These are phyloP conservation scores for Xylaria sp. DNA, from an alignment of 2,329 filamentous ascomycete species.

Conservation along the genomic window DNA sequence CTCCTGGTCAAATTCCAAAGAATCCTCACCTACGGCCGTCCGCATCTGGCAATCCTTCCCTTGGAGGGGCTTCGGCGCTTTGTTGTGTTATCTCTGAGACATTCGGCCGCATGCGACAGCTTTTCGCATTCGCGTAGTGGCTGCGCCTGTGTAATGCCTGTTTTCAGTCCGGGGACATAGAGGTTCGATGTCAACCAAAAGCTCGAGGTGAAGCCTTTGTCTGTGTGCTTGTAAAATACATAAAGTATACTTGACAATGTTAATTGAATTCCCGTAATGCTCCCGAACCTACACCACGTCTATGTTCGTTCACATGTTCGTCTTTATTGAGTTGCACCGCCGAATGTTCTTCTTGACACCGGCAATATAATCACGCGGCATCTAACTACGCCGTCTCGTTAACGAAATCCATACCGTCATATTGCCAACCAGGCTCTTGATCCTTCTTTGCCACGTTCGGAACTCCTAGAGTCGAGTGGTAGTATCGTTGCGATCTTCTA, in stretches of 20 bases:
- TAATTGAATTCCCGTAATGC: not conserved
- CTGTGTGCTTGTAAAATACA: conserved; percentile 20
- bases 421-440: not conserved
- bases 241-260: conserved; percentile 4
- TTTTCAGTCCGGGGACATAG: conserved; percentile 16
- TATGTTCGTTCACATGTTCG: conserved; percentile 1
- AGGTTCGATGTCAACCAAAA: conserved; percentile 14
- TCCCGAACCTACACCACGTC: not conserved
- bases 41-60: conserved; percentile 15
- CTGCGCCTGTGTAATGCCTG: conserved; percentile 7
- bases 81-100: conserved; percentile 10
- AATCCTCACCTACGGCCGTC: conserved; percentile 1
- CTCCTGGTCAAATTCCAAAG: conserved; percentile 18
- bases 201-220: conserved; percentile 21
- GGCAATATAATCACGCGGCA: not conserved
- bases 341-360: not conserved
- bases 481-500: not conserved
- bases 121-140: conserved; percentile 14
- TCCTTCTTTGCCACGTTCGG: not conserved
- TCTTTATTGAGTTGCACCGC: not conserved
- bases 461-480: not conserved
- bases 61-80: conserved; percentile 9
- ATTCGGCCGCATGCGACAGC: conserved; percentile 13
- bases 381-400: not conserved
- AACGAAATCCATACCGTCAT: not conserved